These are phyloP conservation scores for Spizellomyces punctatus DNA, from an alignment of 192 early-diverging fungal genomes.

Conservation along the genomic window DNA sequence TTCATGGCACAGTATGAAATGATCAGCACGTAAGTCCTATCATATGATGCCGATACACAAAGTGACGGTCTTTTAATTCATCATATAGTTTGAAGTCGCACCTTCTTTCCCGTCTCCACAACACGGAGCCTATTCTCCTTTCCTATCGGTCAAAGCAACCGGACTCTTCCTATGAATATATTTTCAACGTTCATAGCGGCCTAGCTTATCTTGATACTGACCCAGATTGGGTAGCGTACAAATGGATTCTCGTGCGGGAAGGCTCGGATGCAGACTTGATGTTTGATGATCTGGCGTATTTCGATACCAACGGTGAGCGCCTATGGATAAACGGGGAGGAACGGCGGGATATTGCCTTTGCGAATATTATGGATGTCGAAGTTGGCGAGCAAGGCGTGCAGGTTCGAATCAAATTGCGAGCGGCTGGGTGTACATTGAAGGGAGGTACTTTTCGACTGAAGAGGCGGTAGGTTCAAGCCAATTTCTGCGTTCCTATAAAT, in stretches of 20 bases:
- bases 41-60: no score
- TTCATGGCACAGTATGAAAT: constrained; percentile 37
- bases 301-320: background rate
- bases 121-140: no score
- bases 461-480: constrained; percentile 12
- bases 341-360: constrained; percentile 11
- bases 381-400: background rate
- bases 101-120: no score
- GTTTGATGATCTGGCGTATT: constrained; percentile 37
- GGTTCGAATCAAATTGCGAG: constrained; percentile 15
- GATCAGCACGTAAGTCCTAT: no score
- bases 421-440: constrained; percentile 7
- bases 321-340: constrained; percentile 10
- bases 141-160: background rate
- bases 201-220: background rate
- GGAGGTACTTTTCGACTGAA: constrained; percentile 2
- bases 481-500: no score
- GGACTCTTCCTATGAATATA: background rate
- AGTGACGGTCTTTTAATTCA: no score
- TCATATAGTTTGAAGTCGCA: no score
- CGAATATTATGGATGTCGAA: background rate
- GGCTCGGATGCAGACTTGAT: constrained; percentile 3
- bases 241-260: background rate
- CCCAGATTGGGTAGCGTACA: background rate
- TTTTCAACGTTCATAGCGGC: background rate